Evolutionary conservation across 495 filamentous ascomycete species (phyloP).

Genomic region (Xylaria scruposa): DNA sequence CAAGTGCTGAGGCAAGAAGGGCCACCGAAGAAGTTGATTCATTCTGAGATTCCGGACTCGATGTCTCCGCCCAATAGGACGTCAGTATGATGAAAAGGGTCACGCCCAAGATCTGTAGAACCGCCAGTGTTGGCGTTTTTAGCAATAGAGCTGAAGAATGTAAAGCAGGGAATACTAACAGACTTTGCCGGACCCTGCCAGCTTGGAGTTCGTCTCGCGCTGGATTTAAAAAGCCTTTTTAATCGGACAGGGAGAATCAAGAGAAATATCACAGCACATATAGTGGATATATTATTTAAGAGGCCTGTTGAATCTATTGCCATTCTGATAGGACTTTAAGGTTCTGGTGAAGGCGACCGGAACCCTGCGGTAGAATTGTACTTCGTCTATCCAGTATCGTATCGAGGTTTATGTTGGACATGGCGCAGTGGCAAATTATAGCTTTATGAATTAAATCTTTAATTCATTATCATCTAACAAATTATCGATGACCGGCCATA

Average conservation of each 20-base stretch:
- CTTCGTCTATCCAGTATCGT: neutral
- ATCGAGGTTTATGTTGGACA: neutral
- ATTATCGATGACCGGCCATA: neutral
- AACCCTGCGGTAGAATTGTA: neutral
- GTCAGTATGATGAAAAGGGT: neutral
- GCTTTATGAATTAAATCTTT: neutral
- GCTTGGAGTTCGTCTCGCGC: neutral
- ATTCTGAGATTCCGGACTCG: neutral
- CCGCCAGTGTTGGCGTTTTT: neutral
- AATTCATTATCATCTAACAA: neutral
- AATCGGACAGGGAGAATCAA: neutral
- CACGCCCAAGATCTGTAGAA: neutral
- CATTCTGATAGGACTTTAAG: neutral
- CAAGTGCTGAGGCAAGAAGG: conserved; percentile 37
- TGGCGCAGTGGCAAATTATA: neutral
- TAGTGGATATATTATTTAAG: neutral
- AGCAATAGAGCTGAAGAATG: neutral
- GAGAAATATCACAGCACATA: conserved; percentile 15
- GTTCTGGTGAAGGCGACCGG: neutral
- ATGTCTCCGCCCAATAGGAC: neutral
- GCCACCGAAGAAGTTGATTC: neutral
- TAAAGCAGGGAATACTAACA: conserved; percentile 1
- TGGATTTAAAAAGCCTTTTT: neutral
- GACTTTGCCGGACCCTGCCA: neutral
- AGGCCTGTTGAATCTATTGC: neutral